Percentiles rank a stretch among this genome's conserved stretches.
These are phyloP conservation scores for Pelomyxa schiedti DNA, from an alignment of 78 protist genomes.

Conservation along the genomic window DNA sequence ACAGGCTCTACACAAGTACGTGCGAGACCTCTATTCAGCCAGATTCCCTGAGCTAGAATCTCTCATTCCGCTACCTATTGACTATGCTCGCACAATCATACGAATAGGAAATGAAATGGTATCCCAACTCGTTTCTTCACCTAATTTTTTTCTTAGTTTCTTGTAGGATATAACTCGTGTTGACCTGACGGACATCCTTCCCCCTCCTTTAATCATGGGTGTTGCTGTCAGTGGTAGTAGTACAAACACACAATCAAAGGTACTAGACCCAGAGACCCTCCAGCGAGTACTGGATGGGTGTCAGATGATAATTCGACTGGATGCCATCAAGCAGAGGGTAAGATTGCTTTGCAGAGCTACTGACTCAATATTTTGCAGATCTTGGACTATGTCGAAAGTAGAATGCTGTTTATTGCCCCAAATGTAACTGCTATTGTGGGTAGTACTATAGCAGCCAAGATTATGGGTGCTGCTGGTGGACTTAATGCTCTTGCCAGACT, in stretches of 20 bases:
- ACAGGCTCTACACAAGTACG: constrained; percentile 42
- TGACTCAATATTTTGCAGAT: no score
- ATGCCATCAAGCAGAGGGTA: background rate
- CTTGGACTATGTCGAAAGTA: constrained; percentile 50
- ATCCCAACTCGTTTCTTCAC: background rate
- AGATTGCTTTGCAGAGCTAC: no score
- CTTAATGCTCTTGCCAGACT: constrained; percentile 32
- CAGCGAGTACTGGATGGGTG: background rate
- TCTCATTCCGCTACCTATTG: constrained; percentile 55
- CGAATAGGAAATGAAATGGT: constrained; percentile 36
- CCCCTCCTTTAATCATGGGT: constrained; percentile 18
- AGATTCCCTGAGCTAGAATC: constrained; percentile 67
- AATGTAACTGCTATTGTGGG: constrained; percentile 58
- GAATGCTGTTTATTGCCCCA: constrained; percentile 74
- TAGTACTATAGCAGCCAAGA: constrained; percentile 54
- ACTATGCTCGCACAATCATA: constrained; percentile 50
- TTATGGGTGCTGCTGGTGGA: constrained; percentile 73
- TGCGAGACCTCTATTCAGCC: constrained; percentile 41
- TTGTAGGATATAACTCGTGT: constrained; percentile 16
- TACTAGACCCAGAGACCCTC: background rate
- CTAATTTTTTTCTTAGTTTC: background rate
- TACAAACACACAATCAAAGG: background rate
- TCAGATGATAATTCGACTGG: background rate
- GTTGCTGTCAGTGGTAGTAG: constrained; percentile 15
- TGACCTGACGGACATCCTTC: constrained; percentile 9